A percentile compares a stretch with the other conserved stretches of the same genome.
These are phyloP conservation scores for Chrysoporthe cubensis DNA, from an alignment of 2,329 filamentous ascomycete species.

Conservation along the genomic window DNA sequence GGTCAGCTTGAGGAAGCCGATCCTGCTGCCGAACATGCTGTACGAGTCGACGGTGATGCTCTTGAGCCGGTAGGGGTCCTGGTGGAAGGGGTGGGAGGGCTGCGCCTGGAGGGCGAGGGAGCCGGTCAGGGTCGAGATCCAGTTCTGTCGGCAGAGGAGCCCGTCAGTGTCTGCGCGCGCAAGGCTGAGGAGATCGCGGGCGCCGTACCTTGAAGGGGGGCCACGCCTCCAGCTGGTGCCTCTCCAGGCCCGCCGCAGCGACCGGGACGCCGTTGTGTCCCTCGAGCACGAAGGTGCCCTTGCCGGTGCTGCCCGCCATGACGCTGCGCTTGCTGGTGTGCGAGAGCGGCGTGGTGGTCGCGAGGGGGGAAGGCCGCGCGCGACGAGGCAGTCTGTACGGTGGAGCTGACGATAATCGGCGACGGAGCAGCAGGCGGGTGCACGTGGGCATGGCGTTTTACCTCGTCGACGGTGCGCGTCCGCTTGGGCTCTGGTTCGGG, in stretches of 20 bases:
- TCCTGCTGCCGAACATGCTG: slow-evolving; percentile 49
- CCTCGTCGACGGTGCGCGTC: neutral
- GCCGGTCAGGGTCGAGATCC: slow-evolving; percentile 51
- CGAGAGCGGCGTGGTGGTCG: neutral
- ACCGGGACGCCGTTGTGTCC: slow-evolving; percentile 44
- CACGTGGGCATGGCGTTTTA: neutral
- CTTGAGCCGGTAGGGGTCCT: slow-evolving; percentile 56
- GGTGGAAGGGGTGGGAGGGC: slow-evolving; percentile 55
- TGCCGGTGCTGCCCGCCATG: neutral
- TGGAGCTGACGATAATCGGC: neutral
- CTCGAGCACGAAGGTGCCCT: slow-evolving; percentile 42
- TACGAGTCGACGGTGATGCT: slow-evolving; percentile 57
- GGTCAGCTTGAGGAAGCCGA: slow-evolving; percentile 62
- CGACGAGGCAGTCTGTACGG: neutral
- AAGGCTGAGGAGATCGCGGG: neutral
- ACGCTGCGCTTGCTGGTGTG: slow-evolving; percentile 1
- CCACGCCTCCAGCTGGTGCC: slow-evolving; percentile 51
- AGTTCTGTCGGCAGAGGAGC: slow-evolving; percentile 42
- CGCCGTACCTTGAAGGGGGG: slow-evolving; percentile 52
- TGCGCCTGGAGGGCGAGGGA: slow-evolving; percentile 51
- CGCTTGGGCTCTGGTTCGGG: neutral
- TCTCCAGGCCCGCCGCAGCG: slow-evolving; percentile 48
- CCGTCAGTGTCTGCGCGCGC: slow-evolving; percentile 16
- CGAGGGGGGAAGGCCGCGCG: neutral
- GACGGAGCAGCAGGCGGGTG: neutral